phyloP scores from a whole-genome alignment of 129 eudicot species.

The Apium graveolens region DNA sequence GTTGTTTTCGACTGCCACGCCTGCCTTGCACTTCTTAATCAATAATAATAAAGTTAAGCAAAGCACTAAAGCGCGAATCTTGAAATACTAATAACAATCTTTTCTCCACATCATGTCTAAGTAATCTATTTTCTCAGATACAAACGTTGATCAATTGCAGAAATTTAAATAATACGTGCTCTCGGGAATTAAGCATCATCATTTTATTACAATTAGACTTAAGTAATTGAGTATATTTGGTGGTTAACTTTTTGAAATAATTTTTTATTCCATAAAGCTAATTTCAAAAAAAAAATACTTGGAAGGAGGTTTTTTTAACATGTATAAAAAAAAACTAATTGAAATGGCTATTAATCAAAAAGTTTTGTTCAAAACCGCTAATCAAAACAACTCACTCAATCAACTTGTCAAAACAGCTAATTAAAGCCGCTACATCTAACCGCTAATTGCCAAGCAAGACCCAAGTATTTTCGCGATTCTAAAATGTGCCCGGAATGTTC shows the following conservation, averaged over 20 bases:
- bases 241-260: too few species aligned
- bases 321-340: too few species aligned
- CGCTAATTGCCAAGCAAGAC: not conserved
- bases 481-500: not conserved
- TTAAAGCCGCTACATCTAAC: too few species aligned
- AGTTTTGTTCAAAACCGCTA: too few species aligned
- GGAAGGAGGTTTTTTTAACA: too few species aligned
- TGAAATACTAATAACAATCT: not conserved
- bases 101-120: not conserved
- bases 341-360: too few species aligned
- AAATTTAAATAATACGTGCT: not conserved
- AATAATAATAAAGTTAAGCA: not conserved
- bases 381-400: too few species aligned
- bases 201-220: too few species aligned
- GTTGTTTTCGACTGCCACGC: slow-evolving; percentile 1
- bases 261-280: too few species aligned
- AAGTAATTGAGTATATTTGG: too few species aligned
- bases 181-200: not conserved
- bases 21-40: not conserved
- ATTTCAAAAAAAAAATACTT: too few species aligned
- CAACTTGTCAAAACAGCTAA: too few species aligned
- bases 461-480: not conserved
- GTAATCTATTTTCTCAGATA: not conserved
- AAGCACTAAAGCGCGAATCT: not conserved
- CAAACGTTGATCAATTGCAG: not conserved